These are phyloP conservation scores for Nicotiana benthamiana DNA, from an alignment of 257 asterid species.

Conservation along the genomic window DNA sequence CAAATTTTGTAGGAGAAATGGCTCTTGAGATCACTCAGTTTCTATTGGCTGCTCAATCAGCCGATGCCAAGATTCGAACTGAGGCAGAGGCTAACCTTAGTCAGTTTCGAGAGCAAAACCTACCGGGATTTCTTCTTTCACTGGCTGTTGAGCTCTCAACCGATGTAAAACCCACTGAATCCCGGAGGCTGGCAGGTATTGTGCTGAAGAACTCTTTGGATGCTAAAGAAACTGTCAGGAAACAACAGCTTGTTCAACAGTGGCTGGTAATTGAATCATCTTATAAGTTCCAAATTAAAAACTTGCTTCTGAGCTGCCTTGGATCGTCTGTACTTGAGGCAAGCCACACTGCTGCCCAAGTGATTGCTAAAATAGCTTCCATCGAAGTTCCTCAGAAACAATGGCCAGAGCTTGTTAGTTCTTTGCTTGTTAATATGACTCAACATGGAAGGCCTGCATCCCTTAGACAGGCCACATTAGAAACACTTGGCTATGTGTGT, in stretches of 20 bases:
- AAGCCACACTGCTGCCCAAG: constrained; percentile 79
- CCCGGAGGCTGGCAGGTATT: constrained; percentile 82
- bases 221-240: constrained; percentile 64
- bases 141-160: constrained; percentile 61
- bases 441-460: constrained; percentile 52
- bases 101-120: constrained; percentile 64
- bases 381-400: constrained; percentile 71
- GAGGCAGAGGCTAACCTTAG: constrained; percentile 65
- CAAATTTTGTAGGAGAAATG: constrained; percentile 39
- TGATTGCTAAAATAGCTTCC: constrained; percentile 75
- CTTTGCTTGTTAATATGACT: constrained; percentile 59
- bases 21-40: constrained; percentile 75
- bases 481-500: constrained; percentile 80
- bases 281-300: constrained; percentile 59
- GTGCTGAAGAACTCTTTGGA: constrained; percentile 76
- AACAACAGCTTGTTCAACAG: constrained; percentile 49
- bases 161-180: constrained; percentile 62
- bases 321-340: constrained; percentile 60
- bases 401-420: constrained; percentile 79
- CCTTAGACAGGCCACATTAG: constrained; percentile 70
- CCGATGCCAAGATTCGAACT: constrained; percentile 64
- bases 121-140: constrained; percentile 63
- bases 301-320: constrained; percentile 52
- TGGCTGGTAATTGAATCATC: constrained; percentile 58
- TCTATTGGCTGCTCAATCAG: constrained; percentile 79